Conservation (phyloP, 345 rosid species). For the Melaleuca quinquenervia region DNA sequence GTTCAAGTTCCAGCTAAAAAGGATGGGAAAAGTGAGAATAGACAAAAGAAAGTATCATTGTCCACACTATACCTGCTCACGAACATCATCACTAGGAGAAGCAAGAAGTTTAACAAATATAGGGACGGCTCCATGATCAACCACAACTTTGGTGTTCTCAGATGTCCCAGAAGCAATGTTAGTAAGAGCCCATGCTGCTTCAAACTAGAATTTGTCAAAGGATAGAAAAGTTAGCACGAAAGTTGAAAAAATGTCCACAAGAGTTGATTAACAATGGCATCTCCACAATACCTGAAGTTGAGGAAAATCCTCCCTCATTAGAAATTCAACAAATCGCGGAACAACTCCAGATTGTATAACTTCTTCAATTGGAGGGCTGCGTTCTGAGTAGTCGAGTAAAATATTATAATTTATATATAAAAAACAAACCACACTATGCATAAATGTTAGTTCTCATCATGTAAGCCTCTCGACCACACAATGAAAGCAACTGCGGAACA, state of each 20-base stretch:
- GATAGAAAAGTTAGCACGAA: neutral
- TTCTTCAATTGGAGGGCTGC: slow-evolving; percentile 82
- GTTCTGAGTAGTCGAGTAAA: slow-evolving; percentile 23
- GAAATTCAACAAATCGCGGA: slow-evolving; percentile 79
- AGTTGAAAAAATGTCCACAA: neutral
- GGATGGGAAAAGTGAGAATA: neutral
- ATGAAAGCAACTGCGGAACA: neutral
- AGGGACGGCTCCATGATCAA: slow-evolving; percentile 83
- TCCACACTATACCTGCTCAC: slow-evolving; percentile 53
- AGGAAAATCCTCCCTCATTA: slow-evolving; percentile 70
- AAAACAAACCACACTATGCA: neutral
- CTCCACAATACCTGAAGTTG: slow-evolving; percentile 57
- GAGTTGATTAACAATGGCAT: neutral
- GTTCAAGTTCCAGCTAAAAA: neutral
- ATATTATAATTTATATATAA: neutral
- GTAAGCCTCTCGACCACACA: neutral
- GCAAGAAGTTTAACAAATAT: slow-evolving; percentile 65
- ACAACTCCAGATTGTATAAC: slow-evolving; percentile 76
- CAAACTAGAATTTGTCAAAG: slow-evolving; percentile 35
- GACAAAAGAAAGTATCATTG: neutral
- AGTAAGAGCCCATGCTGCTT: slow-evolving; percentile 89
- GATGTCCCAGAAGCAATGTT: slow-evolving; percentile 90
- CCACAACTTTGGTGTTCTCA: slow-evolving; percentile 78
- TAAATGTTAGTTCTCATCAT: neutral
- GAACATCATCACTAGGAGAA: slow-evolving; percentile 64